Percentiles rank a stretch among this genome's conserved stretches.
Evolutionary conservation across 1,284 basidiomycete species (phyloP).

Genomic region (Thecaphora frezii): DNA sequence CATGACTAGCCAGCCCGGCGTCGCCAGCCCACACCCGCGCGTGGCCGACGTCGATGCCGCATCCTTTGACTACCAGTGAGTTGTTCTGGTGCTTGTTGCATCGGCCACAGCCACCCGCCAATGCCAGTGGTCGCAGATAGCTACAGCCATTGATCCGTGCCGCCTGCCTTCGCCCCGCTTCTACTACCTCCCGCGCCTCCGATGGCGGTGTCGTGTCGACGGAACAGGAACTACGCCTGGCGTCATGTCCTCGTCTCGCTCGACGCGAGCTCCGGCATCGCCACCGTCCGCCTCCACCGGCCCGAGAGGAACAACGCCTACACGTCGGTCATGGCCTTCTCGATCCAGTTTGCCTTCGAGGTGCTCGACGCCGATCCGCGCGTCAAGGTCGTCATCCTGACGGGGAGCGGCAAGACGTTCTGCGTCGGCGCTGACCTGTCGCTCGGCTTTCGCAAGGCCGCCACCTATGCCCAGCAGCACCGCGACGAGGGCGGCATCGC

Average conservation of each 20-base stretch:
- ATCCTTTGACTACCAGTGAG: conserved; percentile 21
- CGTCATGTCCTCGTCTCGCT: conserved; percentile 22
- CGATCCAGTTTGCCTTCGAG: conserved; percentile 42
- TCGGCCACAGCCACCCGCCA: no score
- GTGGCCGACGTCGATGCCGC: conserved; percentile 19
- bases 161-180: no score
- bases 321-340: conserved; percentile 30
- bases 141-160: background rate
- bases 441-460: conserved; percentile 33
- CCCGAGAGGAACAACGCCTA: conserved; percentile 37
- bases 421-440: conserved; percentile 47
- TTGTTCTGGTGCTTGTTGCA: no score
- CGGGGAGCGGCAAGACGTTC: conserved; percentile 40
- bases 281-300: conserved; percentile 21
- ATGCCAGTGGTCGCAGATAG: background rate
- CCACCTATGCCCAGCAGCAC: conserved; percentile 25
- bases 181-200: no score
- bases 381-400: conserved; percentile 40
- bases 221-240: conserved; percentile 15
- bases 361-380: conserved; percentile 44
- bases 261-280: conserved; percentile 12
- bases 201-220: background rate
- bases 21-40: conserved; percentile 31
- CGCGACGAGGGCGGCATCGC: conserved; percentile 42
- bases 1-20: no score